Conservation (phyloP, 179 eudicot species). For the Carnegiea gigantea region DNA sequence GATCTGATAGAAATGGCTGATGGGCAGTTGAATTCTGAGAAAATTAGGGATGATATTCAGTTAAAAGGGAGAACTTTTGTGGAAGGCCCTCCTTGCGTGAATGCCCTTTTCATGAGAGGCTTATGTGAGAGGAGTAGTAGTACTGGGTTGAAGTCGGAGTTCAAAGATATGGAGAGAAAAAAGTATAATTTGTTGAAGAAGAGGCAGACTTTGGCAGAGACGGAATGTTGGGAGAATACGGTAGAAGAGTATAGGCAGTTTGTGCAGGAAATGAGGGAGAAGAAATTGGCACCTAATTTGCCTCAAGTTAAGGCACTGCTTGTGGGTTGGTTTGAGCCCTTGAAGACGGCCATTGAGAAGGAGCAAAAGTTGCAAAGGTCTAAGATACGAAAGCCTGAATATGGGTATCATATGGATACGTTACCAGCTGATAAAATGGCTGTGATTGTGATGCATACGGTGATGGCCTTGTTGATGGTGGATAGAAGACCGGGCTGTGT, state of each 20-base stretch:
- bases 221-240: conserved; percentile 89
- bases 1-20: conserved; percentile 36
- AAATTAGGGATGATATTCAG: conserved; percentile 34
- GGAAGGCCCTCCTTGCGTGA: conserved; percentile 77
- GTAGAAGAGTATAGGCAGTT: conserved; percentile 76
- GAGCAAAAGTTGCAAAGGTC: conserved; percentile 56
- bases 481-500: conserved; percentile 54
- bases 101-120: conserved; percentile 49
- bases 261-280: conserved; percentile 82
- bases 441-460: conserved; percentile 86
- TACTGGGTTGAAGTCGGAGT: conserved; percentile 40
- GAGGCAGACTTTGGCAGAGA: conserved; percentile 81
- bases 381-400: conserved; percentile 47
- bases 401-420: conserved; percentile 51
- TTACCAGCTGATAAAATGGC: conserved; percentile 97
- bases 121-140: conserved; percentile 30
- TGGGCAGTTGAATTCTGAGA: conserved; percentile 35
- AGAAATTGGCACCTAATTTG: conserved; percentile 80
- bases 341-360: conserved; percentile 67
- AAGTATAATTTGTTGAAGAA: conserved; percentile 64
- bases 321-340: conserved; percentile 88
- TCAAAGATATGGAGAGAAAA: conserved; percentile 55
- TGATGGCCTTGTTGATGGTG: conserved; percentile 76
- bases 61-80: conserved; percentile 42
- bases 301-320: conserved; percentile 78